These are phyloP conservation scores for Sonneratia alba DNA, from an alignment of 345 rosid genomes.

Conservation along the genomic window DNA sequence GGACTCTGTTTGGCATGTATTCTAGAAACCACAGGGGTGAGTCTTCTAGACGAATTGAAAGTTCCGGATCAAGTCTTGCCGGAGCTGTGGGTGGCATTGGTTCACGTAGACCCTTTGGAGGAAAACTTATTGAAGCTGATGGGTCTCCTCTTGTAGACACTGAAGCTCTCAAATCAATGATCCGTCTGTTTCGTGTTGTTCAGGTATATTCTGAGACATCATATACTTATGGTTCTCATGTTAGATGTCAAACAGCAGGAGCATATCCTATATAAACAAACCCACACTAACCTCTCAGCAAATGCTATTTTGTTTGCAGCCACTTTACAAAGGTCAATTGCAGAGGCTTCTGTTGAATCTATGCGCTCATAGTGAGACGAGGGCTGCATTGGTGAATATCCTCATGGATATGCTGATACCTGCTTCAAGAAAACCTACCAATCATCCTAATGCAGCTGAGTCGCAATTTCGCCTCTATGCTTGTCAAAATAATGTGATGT, in stretches of 20 bases:
- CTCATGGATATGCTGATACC: conserved; percentile 85
- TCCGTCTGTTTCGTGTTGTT: conserved; percentile 81
- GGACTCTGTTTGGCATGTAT: conserved; percentile 80
- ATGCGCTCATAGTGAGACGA: conserved; percentile 83
- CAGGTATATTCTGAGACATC: conserved; percentile 41
- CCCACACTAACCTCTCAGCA: not conserved
- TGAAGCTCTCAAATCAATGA: conserved; percentile 78
- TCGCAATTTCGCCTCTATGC: conserved; percentile 79
- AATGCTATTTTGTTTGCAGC: conserved; percentile 35
- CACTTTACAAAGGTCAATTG: conserved; percentile 79
- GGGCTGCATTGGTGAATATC: conserved; percentile 61
- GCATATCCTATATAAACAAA: not conserved
- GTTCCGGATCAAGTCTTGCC: conserved; percentile 51
- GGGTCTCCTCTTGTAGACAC: conserved; percentile 79
- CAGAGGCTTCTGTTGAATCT: conserved; percentile 89
- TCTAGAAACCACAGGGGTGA: conserved; percentile 93
- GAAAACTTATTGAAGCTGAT: conserved; percentile 77
- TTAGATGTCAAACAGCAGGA: not conserved
- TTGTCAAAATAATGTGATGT: conserved; percentile 83
- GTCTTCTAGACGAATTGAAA: conserved; percentile 81
- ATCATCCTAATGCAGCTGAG: conserved; percentile 37
- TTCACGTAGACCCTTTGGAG: conserved; percentile 53
- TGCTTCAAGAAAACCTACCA: conserved; percentile 49
- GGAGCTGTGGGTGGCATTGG: conserved; percentile 46
- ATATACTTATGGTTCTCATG: not conserved